Percentiles rank a stretch among this genome's conserved stretches.
phyloP scores from a whole-genome alignment of 2,329 filamentous ascomycete species.

The Fusarium agapanthi region DNA sequence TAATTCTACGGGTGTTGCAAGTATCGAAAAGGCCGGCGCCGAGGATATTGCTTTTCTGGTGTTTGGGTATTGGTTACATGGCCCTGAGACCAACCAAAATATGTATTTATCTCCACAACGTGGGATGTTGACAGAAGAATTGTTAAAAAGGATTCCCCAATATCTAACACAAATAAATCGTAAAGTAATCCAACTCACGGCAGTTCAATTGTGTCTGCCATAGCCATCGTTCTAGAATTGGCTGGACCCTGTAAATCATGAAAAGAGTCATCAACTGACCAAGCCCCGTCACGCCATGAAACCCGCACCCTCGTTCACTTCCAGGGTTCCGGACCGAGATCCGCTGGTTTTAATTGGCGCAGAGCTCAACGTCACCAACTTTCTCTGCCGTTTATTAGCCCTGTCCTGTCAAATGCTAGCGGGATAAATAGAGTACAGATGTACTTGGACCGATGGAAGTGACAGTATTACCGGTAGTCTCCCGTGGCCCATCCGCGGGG shows the following conservation, averaged over 20 bases:
- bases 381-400: not conserved
- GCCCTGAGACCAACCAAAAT: not conserved
- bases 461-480: not conserved
- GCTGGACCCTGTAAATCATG: not conserved
- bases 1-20: not conserved
- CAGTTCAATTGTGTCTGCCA: not conserved
- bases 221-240: not conserved
- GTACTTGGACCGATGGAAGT: not conserved
- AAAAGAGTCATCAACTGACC: not conserved
- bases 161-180: accelerated
- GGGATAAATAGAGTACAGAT: not conserved
- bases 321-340: not conserved
- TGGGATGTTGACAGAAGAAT: not conserved
- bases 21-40: not conserved
- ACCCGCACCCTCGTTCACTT: not conserved
- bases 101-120: not conserved
- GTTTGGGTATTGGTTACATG: not conserved
- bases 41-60: not conserved
- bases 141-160: accelerated
- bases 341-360: not conserved
- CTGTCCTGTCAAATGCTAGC: too few relatives aligned
- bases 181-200: not conserved
- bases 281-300: not conserved
- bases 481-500: not conserved
- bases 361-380: not conserved